A percentile compares a stretch with the other conserved stretches of the same genome.
phyloP scores from a whole-genome alignment of 2,329 filamentous ascomycete genomes.

The Monascus ruber region DNA sequence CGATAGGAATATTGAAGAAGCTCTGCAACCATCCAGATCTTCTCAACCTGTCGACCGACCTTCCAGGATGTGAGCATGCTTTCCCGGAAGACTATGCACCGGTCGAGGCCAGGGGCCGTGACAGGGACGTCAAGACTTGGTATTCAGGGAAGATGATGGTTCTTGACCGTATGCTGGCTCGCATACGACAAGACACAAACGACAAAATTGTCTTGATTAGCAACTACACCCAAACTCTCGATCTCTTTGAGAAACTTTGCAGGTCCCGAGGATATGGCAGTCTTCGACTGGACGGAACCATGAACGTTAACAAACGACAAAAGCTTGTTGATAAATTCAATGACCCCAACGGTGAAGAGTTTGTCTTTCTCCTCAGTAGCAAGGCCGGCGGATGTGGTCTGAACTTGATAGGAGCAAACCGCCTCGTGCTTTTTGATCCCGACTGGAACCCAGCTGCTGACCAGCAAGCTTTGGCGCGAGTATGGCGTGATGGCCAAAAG shows the following conservation, averaged over 20 bases:
- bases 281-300: slow-evolving; percentile 85
- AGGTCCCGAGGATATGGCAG: slow-evolving; percentile 73
- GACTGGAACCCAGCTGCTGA: slow-evolving; percentile 98
- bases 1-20: slow-evolving; percentile 94
- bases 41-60: slow-evolving; percentile 66
- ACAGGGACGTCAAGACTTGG: slow-evolving; percentile 86
- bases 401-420: slow-evolving; percentile 88
- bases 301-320: slow-evolving; percentile 94
- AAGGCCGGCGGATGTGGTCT: slow-evolving; percentile 96
- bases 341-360: slow-evolving; percentile 77
- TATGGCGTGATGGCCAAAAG: slow-evolving; percentile 98
- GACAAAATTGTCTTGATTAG: slow-evolving; percentile 99
- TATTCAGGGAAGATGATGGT: slow-evolving; percentile 98
- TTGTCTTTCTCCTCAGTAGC: slow-evolving; percentile 89
- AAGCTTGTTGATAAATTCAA: slow-evolving; percentile 98
- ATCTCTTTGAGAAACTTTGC: slow-evolving; percentile 86
- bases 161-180: slow-evolving; percentile 91
- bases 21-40: slow-evolving; percentile 97
- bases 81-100: slow-evolving; percentile 82
- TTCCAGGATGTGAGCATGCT: slow-evolving; percentile 72
- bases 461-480: slow-evolving; percentile 90
- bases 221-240: slow-evolving; percentile 93
- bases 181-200: slow-evolving; percentile 90
- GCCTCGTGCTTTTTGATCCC: slow-evolving; percentile 89
- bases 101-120: slow-evolving; percentile 75